Evolutionary conservation across 2,329 filamentous ascomycete genomes (phyloP), one percentile per base, ranked within the genome.

Genomic region (Aphanoascus verrucosus): DNA sequence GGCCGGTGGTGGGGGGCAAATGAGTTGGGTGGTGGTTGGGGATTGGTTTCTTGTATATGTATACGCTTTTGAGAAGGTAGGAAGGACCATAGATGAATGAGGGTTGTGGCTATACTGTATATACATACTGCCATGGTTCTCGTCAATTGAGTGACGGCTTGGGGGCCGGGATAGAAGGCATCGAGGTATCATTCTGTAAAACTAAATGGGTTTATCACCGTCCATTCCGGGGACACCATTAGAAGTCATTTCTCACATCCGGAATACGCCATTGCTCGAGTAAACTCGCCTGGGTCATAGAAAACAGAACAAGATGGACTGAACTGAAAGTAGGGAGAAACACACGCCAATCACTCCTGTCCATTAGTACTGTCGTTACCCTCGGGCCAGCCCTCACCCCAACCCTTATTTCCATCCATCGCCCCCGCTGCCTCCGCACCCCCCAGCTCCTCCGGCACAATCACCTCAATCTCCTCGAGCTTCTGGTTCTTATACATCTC

Each of bases 401-500:
- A n/a, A 17, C 31, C 40, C 32, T 23, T 9, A 2, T 32, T 28
- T 17, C 14, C 43, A 14, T 15, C 23, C 49, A 32, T 23, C 46
- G 14, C 19, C 45, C 1, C n/a, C 32, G 11, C 23, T 28, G 41
- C 31, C 12, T 17, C 15, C 42, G 53, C 37, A 4, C 42, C 55
- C 17, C 51, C 52, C 31, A 56, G 15, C n/a, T 56, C 56, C 45
- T 57, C 59, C 5, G 35, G 40, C 15, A 53, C 31, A 31, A 59
- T 20, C 7, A 56, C 28, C 23, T 60, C 60, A 23, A 58, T 40
- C 42, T 61, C 57, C 32, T 63, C 62, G 14, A 62, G 19, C 17
- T 32, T 51, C 3, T 42, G 43, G 8, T 61, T 54, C 14, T 50
- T 55, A 47, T 67, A 56, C 56, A 67, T 60, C 31, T 66, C 51